Percentiles rank a stretch among this genome's conserved stretches.
Conservation (phyloP, 2,329 filamentous ascomycete genomes). For the Arachnomyces sp. region DNA sequence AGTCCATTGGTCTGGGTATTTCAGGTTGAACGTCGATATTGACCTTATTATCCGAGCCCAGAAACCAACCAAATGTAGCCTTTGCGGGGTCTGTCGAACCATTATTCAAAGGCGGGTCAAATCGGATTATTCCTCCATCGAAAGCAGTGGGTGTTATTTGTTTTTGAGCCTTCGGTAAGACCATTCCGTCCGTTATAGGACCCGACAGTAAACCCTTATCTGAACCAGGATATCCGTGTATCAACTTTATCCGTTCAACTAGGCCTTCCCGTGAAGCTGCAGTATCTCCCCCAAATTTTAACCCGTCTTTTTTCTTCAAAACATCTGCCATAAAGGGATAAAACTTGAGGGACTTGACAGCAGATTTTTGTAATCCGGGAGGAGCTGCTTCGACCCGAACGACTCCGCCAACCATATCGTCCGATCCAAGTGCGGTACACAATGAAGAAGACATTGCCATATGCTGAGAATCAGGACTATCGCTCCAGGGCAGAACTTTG, state of each 20-base stretch:
- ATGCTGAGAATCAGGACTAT: conserved; percentile 75
- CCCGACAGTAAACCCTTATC: conserved; percentile 65
- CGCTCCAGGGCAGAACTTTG: conserved; percentile 69
- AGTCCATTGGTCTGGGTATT: conserved; percentile 56
- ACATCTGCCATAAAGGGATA: conserved; percentile 64
- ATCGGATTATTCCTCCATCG: conserved; percentile 76
- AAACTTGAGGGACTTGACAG: conserved; percentile 64
- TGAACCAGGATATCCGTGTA: conserved; percentile 56
- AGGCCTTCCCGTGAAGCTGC: conserved; percentile 71
- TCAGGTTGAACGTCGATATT: conserved; percentile 69
- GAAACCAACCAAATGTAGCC: conserved; percentile 54
- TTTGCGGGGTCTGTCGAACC: conserved; percentile 23
- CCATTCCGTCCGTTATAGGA: conserved; percentile 79
- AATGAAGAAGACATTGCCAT: conserved; percentile 70
- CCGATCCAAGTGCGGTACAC: conserved; percentile 63
- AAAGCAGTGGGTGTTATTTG: conserved; percentile 55
- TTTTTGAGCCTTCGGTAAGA: conserved; percentile 57
- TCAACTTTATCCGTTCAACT: conserved; percentile 60
- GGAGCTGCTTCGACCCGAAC: conserved; percentile 81
- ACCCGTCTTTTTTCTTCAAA: conserved; percentile 53
- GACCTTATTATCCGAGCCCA: conserved; percentile 68
- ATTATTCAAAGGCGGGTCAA: conserved; percentile 53
- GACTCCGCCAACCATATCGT: conserved; percentile 73
- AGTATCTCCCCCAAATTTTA: conserved; percentile 83
- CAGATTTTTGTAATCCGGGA: conserved; percentile 58